These are phyloP conservation scores for Pulchroboletus neoregius DNA, from an alignment of 1,284 basidiomycete genomes.

Conservation along the genomic window DNA sequence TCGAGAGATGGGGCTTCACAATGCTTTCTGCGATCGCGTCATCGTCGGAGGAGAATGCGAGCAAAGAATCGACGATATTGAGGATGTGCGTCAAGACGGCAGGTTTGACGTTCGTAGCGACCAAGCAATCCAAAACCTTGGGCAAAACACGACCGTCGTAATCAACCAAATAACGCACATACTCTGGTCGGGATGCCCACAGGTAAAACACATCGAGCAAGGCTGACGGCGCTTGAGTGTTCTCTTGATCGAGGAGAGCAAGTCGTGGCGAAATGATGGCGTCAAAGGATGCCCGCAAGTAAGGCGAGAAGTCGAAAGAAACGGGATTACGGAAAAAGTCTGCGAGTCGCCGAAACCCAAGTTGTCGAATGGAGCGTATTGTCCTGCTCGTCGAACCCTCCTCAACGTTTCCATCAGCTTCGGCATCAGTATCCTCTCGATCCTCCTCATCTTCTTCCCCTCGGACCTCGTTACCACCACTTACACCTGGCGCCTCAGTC, in stretches of 20 bases:
- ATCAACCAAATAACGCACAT: constrained; percentile 45
- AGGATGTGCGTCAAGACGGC: constrained; percentile 78
- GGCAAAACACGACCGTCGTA: constrained; percentile 71
- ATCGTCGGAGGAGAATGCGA: constrained; percentile 55
- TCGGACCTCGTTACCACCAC: constrained; percentile 31
- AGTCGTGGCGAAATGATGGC: constrained; percentile 84
- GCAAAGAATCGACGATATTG: constrained; percentile 79
- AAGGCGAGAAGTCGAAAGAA: constrained; percentile 73
- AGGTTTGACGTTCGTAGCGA: constrained; percentile 84
- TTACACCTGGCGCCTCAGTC: constrained; percentile 11
- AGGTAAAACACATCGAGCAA: constrained; percentile 83
- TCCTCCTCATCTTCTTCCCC: constrained; percentile 35
- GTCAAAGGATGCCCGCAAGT: constrained; percentile 65
- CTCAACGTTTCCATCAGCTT: constrained; percentile 32
- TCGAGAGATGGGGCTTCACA: constrained; percentile 74
- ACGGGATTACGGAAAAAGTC: constrained; percentile 82
- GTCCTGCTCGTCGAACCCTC: constrained; percentile 42
- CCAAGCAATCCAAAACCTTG: constrained; percentile 78
- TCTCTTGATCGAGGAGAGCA: constrained; percentile 73
- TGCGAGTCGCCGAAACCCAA: constrained; percentile 81
- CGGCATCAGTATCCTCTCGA: constrained; percentile 28
- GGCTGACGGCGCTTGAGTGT: constrained; percentile 89
- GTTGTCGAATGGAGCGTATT: constrained; percentile 68
- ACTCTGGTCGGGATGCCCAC: constrained; percentile 64
- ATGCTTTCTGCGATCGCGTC: constrained; percentile 51